Base-by-base conservation (phyloP, 331 rosid species). In the Dryas integrifolia region DNA sequence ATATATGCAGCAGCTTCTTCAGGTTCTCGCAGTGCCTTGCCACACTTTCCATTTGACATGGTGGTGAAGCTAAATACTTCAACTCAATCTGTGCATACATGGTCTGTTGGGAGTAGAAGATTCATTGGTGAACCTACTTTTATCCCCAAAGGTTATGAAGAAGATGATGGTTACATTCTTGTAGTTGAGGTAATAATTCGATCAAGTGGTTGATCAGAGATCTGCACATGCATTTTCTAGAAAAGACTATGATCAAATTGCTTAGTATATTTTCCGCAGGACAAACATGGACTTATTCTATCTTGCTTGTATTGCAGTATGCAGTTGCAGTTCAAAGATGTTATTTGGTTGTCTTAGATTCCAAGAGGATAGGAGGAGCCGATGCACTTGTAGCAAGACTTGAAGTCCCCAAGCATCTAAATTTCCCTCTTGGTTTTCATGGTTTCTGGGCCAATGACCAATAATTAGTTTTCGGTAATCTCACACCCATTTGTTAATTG, bases 121-220 rank as follows among this genome's bases (percentile, higher is more conserved):
- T 93, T 93, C 65, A 73, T 93, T 21, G 98, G 98, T 0, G 98
- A 93, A 57, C 98, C 97, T 4, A 72, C 84, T 76, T 93, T 91
- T 78, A 85, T 93, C 69, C 83, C 95, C 35, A 86, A 68, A 77
- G 84, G 87, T n/a, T 65, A 65, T 46, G 70, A 65, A 52, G 89
- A 93, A 82, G 96, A 93, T 26, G 92, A 93, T 50, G 98, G 98
- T 1, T 93, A 87, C 79, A 83, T 93, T 82, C 91, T 93, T 11
- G 91, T 91, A 12, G 90, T 91, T 47, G 98, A 93, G 97, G 98
- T 91, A 52, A 58, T 3, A 21, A 21, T 21, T 21, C 1, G 24
- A 21, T 0, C 24, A 21, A 21, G 24, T 21, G 24, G 24, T 21
- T 21, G 24, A 21, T 21, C 24, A 21, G 24, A 21, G 24, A 21